A percentile compares a stretch with the other conserved stretches of the same genome.
These are phyloP conservation scores for Leishmania mexicana DNA, from an alignment of 208 protist genomes.

Conservation along the genomic window DNA sequence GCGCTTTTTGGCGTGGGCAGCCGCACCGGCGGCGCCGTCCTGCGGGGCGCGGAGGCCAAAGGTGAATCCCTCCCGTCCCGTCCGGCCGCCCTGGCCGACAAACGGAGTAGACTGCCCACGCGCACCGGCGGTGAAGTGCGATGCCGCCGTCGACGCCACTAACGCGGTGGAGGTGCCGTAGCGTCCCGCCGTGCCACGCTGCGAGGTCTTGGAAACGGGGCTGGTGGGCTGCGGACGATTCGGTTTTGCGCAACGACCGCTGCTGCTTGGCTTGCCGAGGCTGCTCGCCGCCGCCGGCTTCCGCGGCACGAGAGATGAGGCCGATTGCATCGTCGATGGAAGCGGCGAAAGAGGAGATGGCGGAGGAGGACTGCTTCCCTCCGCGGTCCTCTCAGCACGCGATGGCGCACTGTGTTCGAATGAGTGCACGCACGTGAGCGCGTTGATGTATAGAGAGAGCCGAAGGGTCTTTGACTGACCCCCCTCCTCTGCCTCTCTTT, in stretches of 20 bases:
- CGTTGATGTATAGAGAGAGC: not conserved
- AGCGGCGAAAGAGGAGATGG: not conserved
- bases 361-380: not conserved
- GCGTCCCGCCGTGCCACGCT: not conserved
- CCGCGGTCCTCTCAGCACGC: not conserved
- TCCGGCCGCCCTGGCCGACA: not conserved
- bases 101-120: not conserved
- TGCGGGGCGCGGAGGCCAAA: constrained; percentile 7
- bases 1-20: not conserved
- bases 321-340: not conserved
- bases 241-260: not conserved
- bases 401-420: not conserved
- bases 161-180: not conserved
- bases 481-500: not conserved
- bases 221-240: not conserved
- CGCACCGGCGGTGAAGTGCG: not conserved
- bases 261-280: not conserved
- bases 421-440: not conserved
- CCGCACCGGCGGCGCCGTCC: not conserved
- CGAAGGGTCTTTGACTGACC: not conserved
- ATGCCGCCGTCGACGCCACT: not conserved
- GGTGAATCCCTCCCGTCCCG: not conserved
- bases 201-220: constrained; percentile 4
- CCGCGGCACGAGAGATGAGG: not conserved
- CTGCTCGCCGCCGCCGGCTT: constrained; percentile 3